phyloP scores from a whole-genome alignment of 2,329 filamentous ascomycete species.

The Penicillium sumatraense region DNA sequence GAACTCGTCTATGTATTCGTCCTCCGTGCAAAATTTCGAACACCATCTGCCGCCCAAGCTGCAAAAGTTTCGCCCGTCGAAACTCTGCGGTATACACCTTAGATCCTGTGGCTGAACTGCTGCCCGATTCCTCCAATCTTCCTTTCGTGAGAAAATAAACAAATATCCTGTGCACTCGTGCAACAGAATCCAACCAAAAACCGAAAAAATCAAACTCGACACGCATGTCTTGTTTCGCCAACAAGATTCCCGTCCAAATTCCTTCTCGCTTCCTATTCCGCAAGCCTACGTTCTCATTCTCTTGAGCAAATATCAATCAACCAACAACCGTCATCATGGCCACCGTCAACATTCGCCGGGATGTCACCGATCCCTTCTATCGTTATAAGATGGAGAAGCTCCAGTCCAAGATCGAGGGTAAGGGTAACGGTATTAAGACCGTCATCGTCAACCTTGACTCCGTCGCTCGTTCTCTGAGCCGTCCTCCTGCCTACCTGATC shows the following conservation, averaged over 20 bases:
- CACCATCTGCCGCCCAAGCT: conserved; percentile 92
- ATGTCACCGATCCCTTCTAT: conserved; percentile 98
- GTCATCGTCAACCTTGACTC: conserved; percentile 97
- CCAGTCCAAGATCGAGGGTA: conserved; percentile 99
- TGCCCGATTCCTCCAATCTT: conserved; percentile 30
- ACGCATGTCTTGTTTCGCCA: conserved; percentile 65
- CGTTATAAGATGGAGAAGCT: conserved; percentile 99
- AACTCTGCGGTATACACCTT: conserved; percentile 87
- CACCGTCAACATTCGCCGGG: conserved; percentile 97
- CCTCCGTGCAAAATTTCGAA: conserved; percentile 92
- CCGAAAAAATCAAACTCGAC: conserved; percentile 30
- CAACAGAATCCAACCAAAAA: conserved; percentile 15
- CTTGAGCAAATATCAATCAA: conserved; percentile 30
- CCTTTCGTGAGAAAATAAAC: conserved; percentile 38
- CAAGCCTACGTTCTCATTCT: conserved; percentile 34
- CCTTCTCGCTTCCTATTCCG: conserved; percentile 39
- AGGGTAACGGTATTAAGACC: conserved; percentile 99
- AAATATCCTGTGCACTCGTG: conserved; percentile 30
- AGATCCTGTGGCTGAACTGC: conserved; percentile 85
- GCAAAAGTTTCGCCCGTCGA: conserved; percentile 95
- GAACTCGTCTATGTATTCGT: conserved; percentile 96
- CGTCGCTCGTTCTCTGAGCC: conserved; percentile 88
- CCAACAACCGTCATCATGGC: conserved; percentile 73
- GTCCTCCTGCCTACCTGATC: conserved; percentile 93
- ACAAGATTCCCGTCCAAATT: conserved; percentile 50